Percentiles rank a stretch among this genome's conserved stretches.
These are phyloP conservation scores for Stygiomarasmius scandens DNA, from an alignment of 1,284 basidiomycete genomes.

Conservation along the genomic window DNA sequence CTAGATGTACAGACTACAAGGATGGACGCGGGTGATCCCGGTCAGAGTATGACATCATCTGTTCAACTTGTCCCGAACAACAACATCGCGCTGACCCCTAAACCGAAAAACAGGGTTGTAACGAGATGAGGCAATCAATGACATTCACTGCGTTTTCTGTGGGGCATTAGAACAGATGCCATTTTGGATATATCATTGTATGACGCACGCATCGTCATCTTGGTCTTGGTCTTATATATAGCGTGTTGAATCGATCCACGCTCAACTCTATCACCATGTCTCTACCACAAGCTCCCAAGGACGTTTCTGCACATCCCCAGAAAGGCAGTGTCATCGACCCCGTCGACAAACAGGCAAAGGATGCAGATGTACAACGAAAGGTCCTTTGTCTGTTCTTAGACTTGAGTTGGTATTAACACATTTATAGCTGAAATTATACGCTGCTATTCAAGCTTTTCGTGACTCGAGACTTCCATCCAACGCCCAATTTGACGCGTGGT, in stretches of 20 bases:
- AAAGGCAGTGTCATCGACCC: slow-evolving; percentile 61
- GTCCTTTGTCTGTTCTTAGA: slow-evolving; percentile 25
- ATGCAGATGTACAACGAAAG: slow-evolving; percentile 69
- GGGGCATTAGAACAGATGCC: too few species aligned
- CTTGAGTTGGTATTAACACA: not conserved
- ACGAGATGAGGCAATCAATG: too few species aligned
- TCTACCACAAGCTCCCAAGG: slow-evolving; percentile 60
- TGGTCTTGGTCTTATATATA: not conserved
- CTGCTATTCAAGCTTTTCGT: slow-evolving; percentile 78
- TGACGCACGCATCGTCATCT: not conserved
- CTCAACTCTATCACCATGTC: slow-evolving; percentile 34
- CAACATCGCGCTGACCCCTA: too few species aligned
- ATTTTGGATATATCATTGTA: too few species aligned
- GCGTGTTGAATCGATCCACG: not conserved
- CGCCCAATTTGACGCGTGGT: slow-evolving; percentile 73
- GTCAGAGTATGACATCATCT: too few species aligned
- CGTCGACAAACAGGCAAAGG: slow-evolving; percentile 52
- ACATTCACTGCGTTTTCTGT: too few species aligned
- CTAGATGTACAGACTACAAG: too few species aligned
- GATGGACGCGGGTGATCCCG: too few species aligned
- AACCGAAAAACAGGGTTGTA: too few species aligned
- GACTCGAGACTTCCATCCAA: slow-evolving; percentile 82
- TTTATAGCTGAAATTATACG: slow-evolving; percentile 67
- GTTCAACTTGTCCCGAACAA: too few species aligned
- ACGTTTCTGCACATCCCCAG: slow-evolving; percentile 58